Percentiles rank a stretch among this genome's conserved stretches.
phyloP scores from a whole-genome alignment of 805 yeast genomes.

The Nakazawaea pomicola region DNA sequence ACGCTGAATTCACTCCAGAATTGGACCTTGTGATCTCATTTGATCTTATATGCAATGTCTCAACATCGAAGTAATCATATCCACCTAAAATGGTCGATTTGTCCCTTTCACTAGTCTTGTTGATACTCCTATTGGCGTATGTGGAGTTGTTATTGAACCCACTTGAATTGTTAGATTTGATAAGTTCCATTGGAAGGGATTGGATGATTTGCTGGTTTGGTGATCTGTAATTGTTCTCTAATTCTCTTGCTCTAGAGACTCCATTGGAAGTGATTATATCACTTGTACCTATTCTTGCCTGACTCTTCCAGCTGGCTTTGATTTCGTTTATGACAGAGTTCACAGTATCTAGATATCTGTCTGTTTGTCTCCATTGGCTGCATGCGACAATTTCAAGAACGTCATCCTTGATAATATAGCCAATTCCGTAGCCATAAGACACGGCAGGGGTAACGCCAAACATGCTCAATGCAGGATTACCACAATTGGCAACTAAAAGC shows the following conservation, averaged over 20 bases:
- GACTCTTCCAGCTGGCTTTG: constrained; percentile 28
- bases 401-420: constrained; percentile 49
- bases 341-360: constrained; percentile 48
- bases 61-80: constrained; percentile 57
- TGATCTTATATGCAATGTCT: constrained; percentile 45
- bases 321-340: constrained; percentile 45
- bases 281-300: background rate
- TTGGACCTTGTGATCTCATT: constrained; percentile 15
- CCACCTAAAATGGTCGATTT: constrained; percentile 45
- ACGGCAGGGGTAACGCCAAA: constrained; percentile 60
- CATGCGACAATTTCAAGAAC: constrained; percentile 45
- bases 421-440: constrained; percentile 55
- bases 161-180: constrained; percentile 24
- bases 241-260: constrained; percentile 11
- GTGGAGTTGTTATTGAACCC: background rate
- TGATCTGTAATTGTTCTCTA: background rate
- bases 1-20: constrained; percentile 19
- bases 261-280: constrained; percentile 2
- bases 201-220: constrained; percentile 19
- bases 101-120: constrained; percentile 7
- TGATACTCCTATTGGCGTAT: constrained; percentile 1
- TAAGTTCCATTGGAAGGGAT: constrained; percentile 28
- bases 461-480: constrained; percentile 52
- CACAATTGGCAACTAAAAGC: constrained; percentile 46
- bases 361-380: constrained; percentile 58